phyloP scores from a whole-genome alignment of 495 filamentous ascomycete species.

The Pyrenula massariospora region DNA sequence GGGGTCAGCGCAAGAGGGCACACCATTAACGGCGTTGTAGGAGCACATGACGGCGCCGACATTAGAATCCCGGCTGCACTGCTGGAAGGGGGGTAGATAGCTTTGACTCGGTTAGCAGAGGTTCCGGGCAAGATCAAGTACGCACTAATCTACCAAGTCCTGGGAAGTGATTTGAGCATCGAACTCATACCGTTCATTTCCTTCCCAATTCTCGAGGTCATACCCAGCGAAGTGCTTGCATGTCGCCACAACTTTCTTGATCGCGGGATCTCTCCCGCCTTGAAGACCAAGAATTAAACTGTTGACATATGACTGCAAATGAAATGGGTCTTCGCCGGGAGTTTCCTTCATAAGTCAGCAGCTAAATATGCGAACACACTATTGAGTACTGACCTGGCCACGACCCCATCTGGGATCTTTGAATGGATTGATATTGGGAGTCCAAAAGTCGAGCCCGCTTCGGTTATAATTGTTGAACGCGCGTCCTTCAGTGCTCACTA shows the following conservation, averaged over 20 bases:
- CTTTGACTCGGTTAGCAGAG: no score
- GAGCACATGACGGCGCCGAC: conserved; percentile 48
- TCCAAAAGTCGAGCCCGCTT: conserved; percentile 46
- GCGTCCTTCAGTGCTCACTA: conserved; percentile 52
- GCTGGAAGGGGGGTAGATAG: conserved; percentile 37
- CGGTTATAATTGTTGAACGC: conserved; percentile 52
- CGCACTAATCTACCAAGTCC: conserved; percentile 46
- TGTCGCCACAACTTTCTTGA: conserved; percentile 46
- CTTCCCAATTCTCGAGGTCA: conserved; percentile 50
- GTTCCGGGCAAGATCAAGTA: no score
- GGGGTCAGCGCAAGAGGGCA: conserved; percentile 41
- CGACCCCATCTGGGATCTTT: conserved; percentile 48
- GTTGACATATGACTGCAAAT: conserved; percentile 42
- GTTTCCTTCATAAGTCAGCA: conserved; percentile 29
- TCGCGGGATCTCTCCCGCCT: conserved; percentile 31
- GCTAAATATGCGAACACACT: background rate
- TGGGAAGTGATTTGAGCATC: conserved; percentile 42
- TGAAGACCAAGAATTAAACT: conserved; percentile 50
- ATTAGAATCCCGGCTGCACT: conserved; percentile 40
- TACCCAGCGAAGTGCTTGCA: conserved; percentile 58
- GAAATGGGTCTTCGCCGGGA: conserved; percentile 49
- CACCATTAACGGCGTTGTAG: conserved; percentile 49
- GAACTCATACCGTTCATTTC: conserved; percentile 39
- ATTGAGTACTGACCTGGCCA: conserved; percentile 16
- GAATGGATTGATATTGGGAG: conserved; percentile 62